A percentile compares a stretch with the other conserved stretches of the same genome.
Evolutionary conservation across 768 basidiomycete species (phyloP).

Genomic region (Gloeopeniophorella convolvens): DNA sequence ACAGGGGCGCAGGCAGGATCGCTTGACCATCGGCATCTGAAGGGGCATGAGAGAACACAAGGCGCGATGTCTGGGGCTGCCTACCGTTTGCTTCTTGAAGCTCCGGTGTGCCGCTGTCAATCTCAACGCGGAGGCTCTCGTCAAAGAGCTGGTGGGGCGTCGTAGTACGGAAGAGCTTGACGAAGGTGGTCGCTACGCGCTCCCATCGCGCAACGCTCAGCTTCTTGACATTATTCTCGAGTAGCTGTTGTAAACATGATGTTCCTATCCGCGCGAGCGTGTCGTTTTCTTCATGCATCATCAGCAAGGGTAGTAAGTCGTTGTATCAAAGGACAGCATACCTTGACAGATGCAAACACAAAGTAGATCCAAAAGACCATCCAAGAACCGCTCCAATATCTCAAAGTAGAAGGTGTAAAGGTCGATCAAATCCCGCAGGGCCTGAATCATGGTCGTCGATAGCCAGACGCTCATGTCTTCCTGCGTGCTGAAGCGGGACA

Average conservation of each 20-base stretch:
- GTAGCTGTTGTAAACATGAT: conserved; percentile 90
- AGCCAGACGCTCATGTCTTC: conserved; percentile 99
- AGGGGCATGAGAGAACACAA: conserved; percentile 13
- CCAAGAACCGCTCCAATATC: conserved; percentile 81
- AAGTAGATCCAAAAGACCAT: conserved; percentile 87
- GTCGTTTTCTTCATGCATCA: conserved; percentile 72
- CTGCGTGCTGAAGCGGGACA: conserved; percentile 89
- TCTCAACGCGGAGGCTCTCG: conserved; percentile 79
- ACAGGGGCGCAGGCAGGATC: conserved; percentile 84
- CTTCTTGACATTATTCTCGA: conserved; percentile 89
- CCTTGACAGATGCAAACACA: conserved; percentile 99
- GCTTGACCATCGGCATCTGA: conserved; percentile 59
- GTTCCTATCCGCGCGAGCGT: conserved; percentile 97
- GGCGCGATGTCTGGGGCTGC: neutral
- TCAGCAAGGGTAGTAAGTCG: neutral
- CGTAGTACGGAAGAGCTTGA: conserved; percentile 94
- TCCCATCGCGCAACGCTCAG: conserved; percentile 85
- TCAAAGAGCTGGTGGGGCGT: conserved; percentile 97
- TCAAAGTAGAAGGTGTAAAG: conserved; percentile 95
- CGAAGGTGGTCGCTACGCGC: conserved; percentile 84
- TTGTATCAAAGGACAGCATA: conserved; percentile 31
- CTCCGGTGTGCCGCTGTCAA: conserved; percentile 54
- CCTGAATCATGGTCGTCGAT: conserved; percentile 98
- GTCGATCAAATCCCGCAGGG: conserved; percentile 89
- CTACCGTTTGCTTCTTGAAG: conserved; percentile 39